Base-by-base conservation (phyloP, 2,329 filamentous ascomycete genomes). In the Verticillium dahliae region DNA sequence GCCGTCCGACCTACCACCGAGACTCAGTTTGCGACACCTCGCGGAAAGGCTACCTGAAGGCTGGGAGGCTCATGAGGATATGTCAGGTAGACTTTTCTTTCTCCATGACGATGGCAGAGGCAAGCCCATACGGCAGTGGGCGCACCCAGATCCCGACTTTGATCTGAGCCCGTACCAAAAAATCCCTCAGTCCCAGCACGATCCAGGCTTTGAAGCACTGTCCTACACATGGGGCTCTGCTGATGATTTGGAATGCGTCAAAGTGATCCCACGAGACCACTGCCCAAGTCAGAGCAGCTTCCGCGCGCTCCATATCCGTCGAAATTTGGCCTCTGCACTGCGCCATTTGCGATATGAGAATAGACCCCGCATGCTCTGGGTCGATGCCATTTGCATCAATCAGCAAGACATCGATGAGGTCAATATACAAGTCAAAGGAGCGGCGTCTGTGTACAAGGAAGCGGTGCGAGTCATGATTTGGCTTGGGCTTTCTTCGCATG, bases 401-500 rank as follows among this genome's bases (percentile, higher is more conserved):
- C 66, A 66, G 56, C 33, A 61, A 41, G 57, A 68, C 55, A 1
- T 31, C 0, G 7, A 4, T 10, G 67, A 68, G 56, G 61, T 63
- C 33, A 62, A 65, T 60, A 34, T 38, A n/a, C 66, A 68, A 37
- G 57, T 68, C 6, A 38, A 58, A 34, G 52, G 67, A 31, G 57
- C 63, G 60, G 55, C 61, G 18, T 61, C 65, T 58, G 59, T 68
- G 18, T 74, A 71, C 62, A 65, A 65, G 0, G 59, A 56, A 6
- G 70, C 68, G 22, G 45, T 56, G 1, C 65, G 59, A 50, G 63
- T 69, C 1, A 56, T 74, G 18, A 63, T 71, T 4, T 74, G 72
- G 68, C 65, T 74, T 2, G 72, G 72, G 1, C 56, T 56, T 4
- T 58, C n/a, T 18, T 7, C 41, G 34, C 15, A n/a, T 33, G 34